These are phyloP conservation scores for Ilyonectria mors-panacis DNA, from an alignment of 2,329 filamentous ascomycete genomes.

Conservation along the genomic window DNA sequence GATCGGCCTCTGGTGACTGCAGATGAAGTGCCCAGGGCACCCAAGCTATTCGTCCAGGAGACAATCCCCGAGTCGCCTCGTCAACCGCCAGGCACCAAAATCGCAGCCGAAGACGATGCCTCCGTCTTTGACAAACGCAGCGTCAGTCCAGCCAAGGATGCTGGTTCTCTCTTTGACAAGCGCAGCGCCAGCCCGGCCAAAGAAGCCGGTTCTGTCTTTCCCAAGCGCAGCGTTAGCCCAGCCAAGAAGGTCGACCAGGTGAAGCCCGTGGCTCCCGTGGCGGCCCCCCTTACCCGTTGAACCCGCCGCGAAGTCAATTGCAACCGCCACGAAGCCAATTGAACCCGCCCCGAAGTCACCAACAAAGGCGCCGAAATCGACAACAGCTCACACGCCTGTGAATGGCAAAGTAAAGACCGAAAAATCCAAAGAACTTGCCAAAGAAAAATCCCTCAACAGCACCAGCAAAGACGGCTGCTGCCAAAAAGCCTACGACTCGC, in stretches of 20 bases:
- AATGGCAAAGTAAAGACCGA: constrained; percentile 44
- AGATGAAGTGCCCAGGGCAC: constrained; percentile 44
- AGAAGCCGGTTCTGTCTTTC: constrained; percentile 39
- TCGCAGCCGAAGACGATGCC: constrained; percentile 36
- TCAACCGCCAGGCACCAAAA: constrained; percentile 40
- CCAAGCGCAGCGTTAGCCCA: constrained; percentile 54
- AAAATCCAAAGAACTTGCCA: constrained; percentile 43
- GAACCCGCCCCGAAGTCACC: constrained; percentile 33
- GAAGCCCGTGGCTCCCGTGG: background rate
- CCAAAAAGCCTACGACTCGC: constrained; percentile 42
- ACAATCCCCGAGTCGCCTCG: constrained; percentile 61
- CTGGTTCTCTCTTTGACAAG: constrained; percentile 32
- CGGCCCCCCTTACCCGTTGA: constrained; percentile 29
- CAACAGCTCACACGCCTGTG: constrained; percentile 25
- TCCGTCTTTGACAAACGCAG: constrained; percentile 53
- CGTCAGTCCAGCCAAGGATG: constrained; percentile 58
- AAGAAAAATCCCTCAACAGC: constrained; percentile 35
- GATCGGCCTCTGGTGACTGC: constrained; percentile 54
- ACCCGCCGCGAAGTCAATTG: constrained; percentile 29
- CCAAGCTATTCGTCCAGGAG: constrained; percentile 53
- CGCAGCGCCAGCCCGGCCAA: no score
- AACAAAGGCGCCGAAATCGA: constrained; percentile 34
- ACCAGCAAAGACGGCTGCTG: constrained; percentile 29
- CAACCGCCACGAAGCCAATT: constrained; percentile 22
- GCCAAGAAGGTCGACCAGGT: constrained; percentile 14